Evolutionary conservation across 495 filamentous ascomycete genomes (phyloP).

Genomic region (Hypoxylon crocopeplum): DNA sequence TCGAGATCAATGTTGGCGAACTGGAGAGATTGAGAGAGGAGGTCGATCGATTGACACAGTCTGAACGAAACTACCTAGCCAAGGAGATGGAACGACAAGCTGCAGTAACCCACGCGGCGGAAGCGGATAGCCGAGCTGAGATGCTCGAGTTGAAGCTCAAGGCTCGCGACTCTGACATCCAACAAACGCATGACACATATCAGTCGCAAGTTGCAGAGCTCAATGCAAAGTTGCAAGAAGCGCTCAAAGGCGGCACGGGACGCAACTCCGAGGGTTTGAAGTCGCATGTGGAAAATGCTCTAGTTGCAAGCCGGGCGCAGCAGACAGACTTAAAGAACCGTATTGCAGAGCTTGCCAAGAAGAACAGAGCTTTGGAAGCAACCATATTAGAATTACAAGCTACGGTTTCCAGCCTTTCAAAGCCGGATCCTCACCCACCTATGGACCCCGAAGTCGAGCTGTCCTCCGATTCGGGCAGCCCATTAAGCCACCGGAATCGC

Average conservation of each 20-base stretch:
- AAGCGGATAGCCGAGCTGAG: conserved; percentile 58
- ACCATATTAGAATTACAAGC: conserved; percentile 45
- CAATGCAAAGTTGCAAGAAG: conserved; percentile 50
- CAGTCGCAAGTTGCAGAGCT: conserved; percentile 53
- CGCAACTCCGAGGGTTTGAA: conserved; percentile 40
- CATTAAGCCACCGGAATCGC: conserved; percentile 26
- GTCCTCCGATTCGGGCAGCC: conserved; percentile 34
- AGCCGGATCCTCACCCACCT: conserved; percentile 5
- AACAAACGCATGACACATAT: conserved; percentile 51
- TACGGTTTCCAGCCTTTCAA: conserved; percentile 27
- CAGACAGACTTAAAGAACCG: conserved; percentile 52
- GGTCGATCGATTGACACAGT: conserved; percentile 61
- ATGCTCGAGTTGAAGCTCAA: conserved; percentile 58
- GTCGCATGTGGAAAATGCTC: conserved; percentile 43
- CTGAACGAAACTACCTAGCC: conserved; percentile 64
- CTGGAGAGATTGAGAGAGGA: conserved; percentile 63
- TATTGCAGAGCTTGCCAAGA: conserved; percentile 48
- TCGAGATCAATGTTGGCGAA: conserved; percentile 65
- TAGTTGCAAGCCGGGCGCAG: conserved; percentile 49
- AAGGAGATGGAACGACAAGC: conserved; percentile 60
- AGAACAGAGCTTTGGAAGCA: conserved; percentile 49
- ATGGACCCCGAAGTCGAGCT: conserved; percentile 30
- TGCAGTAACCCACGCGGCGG: conserved; percentile 58
- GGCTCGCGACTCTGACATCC: conserved; percentile 59
- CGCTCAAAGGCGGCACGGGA: conserved; percentile 33